Evolutionary conservation across 2,329 filamentous ascomycete genomes (phyloP).

Genomic region (Elsinoe perseae): DNA sequence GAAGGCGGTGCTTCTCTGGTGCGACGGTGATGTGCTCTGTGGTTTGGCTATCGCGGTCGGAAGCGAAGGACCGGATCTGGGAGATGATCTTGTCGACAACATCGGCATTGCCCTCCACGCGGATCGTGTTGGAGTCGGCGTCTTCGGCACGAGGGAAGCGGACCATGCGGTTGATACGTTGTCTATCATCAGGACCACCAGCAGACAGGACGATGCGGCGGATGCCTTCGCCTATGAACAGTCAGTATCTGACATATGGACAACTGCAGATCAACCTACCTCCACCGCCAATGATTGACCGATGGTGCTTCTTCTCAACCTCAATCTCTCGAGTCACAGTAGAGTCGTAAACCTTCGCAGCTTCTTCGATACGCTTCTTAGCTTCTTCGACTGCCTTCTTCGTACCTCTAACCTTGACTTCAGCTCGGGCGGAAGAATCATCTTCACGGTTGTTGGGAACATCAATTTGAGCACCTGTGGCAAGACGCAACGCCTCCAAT

Average conservation of each 20-base stretch:
- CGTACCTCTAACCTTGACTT: constrained; percentile 87
- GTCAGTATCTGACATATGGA: constrained; percentile 32
- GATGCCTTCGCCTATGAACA: constrained; percentile 64
- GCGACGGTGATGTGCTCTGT: constrained; percentile 74
- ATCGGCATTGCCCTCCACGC: constrained; percentile 73
- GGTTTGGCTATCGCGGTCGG: constrained; percentile 75
- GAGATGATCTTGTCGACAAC: constrained; percentile 84
- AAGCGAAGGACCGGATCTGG: constrained; percentile 71
- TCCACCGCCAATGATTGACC: constrained; percentile 76
- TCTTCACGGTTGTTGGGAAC: constrained; percentile 74
- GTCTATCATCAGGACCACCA: constrained; percentile 79
- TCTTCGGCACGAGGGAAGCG: constrained; percentile 88
- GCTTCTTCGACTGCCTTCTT: constrained; percentile 85
- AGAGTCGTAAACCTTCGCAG: constrained; percentile 78
- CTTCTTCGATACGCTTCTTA: constrained; percentile 82
- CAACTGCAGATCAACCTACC: constrained; percentile 51
- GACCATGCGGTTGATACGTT: constrained; percentile 78
- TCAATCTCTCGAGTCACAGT: constrained; percentile 79
- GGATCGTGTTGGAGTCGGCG: constrained; percentile 67
- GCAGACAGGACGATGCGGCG: constrained; percentile 79
- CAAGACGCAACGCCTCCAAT: constrained; percentile 80
- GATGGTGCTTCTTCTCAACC: constrained; percentile 91
- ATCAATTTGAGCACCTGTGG: constrained; percentile 83
- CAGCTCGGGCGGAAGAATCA: constrained; percentile 58
- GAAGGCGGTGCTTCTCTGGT: constrained; percentile 76